Conservation (phyloP, 2,329 filamentous ascomycete species). For the Paraphaeosphaeria sporulosa region DNA sequence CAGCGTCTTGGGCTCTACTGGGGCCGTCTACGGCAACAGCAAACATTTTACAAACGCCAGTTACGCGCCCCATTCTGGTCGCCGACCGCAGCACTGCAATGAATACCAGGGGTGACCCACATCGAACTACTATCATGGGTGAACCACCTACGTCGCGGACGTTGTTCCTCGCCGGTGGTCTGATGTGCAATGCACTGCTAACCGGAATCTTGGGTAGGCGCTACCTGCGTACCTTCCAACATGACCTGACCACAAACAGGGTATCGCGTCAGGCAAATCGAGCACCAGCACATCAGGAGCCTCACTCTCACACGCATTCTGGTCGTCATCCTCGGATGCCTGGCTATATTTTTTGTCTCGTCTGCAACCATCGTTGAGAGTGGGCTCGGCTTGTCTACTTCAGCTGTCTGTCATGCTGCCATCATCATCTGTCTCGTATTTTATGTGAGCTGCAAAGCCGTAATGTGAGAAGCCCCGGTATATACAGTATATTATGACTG, state of each 20-base stretch:
- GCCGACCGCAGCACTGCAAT: neutral
- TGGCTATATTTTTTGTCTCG: slow-evolving; percentile 46
- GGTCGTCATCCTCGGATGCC: slow-evolving; percentile 44
- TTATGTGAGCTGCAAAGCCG: slow-evolving; percentile 43
- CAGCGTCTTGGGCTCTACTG: neutral
- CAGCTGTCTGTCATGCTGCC: slow-evolving; percentile 39
- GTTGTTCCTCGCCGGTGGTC: slow-evolving; percentile 23
- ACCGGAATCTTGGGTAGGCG: slow-evolving; percentile 33
- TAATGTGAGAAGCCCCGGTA: slow-evolving; percentile 23
- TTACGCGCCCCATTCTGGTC: neutral
- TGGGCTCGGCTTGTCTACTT: slow-evolving; percentile 38
- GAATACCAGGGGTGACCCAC: neutral
- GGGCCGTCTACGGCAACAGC: neutral
- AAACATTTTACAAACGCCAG: neutral
- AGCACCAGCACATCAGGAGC: slow-evolving; percentile 5
- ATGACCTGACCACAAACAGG: slow-evolving; percentile 21
- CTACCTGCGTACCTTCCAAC: neutral
- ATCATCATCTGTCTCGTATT: slow-evolving; percentile 50
- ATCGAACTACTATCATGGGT: slow-evolving; percentile 7
- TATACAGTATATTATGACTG: neutral
- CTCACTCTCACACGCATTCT: slow-evolving; percentile 34
- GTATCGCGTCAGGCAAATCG: slow-evolving; percentile 24
- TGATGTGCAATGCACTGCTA: slow-evolving; percentile 39
- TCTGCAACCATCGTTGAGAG: slow-evolving; percentile 43
- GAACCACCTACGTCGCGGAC: slow-evolving; percentile 20